Percentiles rank a stretch among this genome's conserved stretches.
Conservation (phyloP, 129 eudicot genomes). For the Heracleum sosnowskyi region DNA sequence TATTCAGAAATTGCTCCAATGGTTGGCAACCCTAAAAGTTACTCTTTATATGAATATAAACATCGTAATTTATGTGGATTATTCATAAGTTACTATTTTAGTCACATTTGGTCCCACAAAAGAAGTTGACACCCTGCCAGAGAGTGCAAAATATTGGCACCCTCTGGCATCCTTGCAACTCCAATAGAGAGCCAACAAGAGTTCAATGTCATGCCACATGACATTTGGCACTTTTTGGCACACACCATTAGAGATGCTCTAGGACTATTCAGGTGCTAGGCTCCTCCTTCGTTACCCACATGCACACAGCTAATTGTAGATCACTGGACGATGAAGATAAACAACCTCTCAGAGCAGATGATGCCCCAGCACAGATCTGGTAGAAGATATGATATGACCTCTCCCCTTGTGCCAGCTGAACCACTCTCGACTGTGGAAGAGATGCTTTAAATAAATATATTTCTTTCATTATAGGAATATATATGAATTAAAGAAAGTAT, state of each 20-base stretch:
- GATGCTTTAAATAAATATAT: not conserved
- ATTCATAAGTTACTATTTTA: not conserved
- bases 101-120: not conserved
- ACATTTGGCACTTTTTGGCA: not conserved
- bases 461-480: not conserved
- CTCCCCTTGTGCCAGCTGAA: constrained; percentile 73
- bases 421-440: constrained; percentile 80
- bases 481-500: not conserved
- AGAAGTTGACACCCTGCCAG: not conserved
- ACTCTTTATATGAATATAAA: too few relatives aligned
- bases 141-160: not conserved
- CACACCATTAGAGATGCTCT: not conserved
- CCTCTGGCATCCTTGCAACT: not conserved
- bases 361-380: constrained; percentile 89
- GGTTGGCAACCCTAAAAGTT: not conserved
- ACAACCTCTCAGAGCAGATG: constrained; percentile 77
- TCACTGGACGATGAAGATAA: not conserved
- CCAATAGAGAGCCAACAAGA: not conserved
- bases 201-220: not conserved
- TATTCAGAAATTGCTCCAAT: not conserved
- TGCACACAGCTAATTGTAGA: not conserved
- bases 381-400: constrained; percentile 94
- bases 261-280: not conserved
- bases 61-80: not conserved
- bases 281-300: not conserved